A percentile compares a stretch with the other conserved stretches of the same genome.
These are phyloP conservation scores for Jatropha multifida DNA, from an alignment of 441 rosid genomes.

Conservation along the genomic window DNA sequence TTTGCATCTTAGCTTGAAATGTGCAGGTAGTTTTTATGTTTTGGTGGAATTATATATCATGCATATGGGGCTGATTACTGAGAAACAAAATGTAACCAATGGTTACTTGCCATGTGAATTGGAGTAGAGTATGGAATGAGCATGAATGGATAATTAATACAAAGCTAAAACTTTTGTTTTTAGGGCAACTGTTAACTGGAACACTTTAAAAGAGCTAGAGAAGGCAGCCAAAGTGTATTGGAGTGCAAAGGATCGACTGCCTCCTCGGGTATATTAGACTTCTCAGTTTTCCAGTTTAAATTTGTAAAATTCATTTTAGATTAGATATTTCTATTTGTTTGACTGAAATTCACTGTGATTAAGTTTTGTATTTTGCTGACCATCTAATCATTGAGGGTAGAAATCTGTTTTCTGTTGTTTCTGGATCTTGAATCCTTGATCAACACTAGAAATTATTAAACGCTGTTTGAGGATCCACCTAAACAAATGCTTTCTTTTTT, in stretches of 20 bases:
- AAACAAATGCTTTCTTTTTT: background rate
- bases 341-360: background rate
- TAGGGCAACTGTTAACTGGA: conserved; percentile 88
- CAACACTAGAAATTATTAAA: background rate
- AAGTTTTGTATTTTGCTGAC: background rate
- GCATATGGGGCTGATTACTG: background rate
- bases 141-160: background rate
- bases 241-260: conserved; percentile 75
- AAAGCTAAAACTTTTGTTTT: conserved; percentile 7
- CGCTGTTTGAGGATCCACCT: background rate
- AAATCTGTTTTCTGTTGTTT: conserved; percentile 5
- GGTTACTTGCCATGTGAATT: background rate
- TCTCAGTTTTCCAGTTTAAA: background rate
- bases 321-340: conserved; percentile 6
- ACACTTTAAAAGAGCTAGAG: conserved; percentile 80
- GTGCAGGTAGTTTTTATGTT: background rate
- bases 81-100: background rate
- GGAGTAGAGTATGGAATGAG: background rate
- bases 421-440: background rate
- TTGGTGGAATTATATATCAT: background rate
- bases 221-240: conserved; percentile 77
- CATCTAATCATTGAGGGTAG: background rate
- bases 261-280: conserved; percentile 63
- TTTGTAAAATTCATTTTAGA: background rate
- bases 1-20: background rate